phyloP scores from a whole-genome alignment of 2,329 filamentous ascomycete species.

The Nemania sp. region DNA sequence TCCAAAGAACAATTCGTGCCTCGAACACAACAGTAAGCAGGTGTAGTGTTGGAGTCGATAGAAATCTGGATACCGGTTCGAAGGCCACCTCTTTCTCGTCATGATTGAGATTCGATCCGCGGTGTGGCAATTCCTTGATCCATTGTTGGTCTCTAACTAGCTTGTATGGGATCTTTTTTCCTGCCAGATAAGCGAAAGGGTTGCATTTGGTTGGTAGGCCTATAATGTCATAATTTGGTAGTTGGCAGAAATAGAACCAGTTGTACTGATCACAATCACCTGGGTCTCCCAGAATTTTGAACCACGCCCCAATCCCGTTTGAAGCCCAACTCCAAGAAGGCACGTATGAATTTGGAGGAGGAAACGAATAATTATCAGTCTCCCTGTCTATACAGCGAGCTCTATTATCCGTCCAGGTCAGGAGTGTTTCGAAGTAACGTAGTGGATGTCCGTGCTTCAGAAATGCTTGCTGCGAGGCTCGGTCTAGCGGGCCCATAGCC shows the following conservation, averaged over 20 bases:
- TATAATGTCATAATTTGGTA: slow-evolving; percentile 11
- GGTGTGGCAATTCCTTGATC: not conserved
- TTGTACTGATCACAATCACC: not conserved
- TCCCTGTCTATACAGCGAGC: no score
- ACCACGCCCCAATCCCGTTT: not conserved
- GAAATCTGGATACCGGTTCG: not conserved
- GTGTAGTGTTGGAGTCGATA: not conserved
- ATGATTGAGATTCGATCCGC: not conserved
- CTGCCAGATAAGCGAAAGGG: not conserved
- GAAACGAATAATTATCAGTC: not conserved
- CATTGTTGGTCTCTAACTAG: slow-evolving; percentile 4
- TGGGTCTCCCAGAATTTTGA: not conserved
- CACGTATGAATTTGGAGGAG: not conserved
- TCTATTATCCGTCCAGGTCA: slow-evolving; percentile 2
- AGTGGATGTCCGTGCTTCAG: slow-evolving; percentile 15
- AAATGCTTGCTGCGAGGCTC: not conserved
- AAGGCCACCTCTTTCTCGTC: not conserved
- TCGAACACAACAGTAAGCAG: slow-evolving; percentile 16
- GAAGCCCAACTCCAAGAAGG: slow-evolving; percentile 19
- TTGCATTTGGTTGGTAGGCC: slow-evolving; percentile 6
- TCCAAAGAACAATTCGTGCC: slow-evolving; percentile 1
- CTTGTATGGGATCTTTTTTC: not conserved
- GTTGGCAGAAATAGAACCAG: not conserved
- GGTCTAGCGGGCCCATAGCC: not conserved
- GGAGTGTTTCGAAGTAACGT: slow-evolving; percentile 6